Conservation (phyloP, 768 basidiomycete species). For the Harrya chromipes region DNA sequence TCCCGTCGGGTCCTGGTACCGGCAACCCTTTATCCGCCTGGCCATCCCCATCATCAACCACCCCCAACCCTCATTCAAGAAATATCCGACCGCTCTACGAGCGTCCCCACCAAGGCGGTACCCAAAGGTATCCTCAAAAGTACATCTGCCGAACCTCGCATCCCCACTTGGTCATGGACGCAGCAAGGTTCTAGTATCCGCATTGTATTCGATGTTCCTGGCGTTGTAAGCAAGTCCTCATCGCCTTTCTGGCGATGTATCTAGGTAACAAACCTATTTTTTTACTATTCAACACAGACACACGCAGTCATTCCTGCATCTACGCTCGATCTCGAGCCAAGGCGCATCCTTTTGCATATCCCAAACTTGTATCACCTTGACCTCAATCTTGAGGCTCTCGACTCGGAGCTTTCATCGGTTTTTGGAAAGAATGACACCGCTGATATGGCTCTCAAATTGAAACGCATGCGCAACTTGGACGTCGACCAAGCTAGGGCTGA, state of each 20-base stretch:
- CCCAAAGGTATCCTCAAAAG: constrained; percentile 46
- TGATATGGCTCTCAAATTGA: constrained; percentile 44
- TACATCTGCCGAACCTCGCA: constrained; percentile 7
- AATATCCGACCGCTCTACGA: constrained; percentile 44
- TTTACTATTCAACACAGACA: constrained; percentile 40
- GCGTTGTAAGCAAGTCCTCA: constrained; percentile 45
- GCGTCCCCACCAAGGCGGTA: constrained; percentile 16
- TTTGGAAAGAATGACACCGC: constrained; percentile 17
- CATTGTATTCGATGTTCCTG: constrained; percentile 53
- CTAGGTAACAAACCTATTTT: constrained; percentile 6
- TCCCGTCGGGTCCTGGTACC: constrained; percentile 60
- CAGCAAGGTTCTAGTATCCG: constrained; percentile 41
- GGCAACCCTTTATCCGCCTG: constrained; percentile 34
- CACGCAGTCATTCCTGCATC: constrained; percentile 42
- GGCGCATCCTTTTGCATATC: constrained; percentile 51
- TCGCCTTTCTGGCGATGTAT: constrained; percentile 2
- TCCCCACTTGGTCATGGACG: constrained; percentile 54
- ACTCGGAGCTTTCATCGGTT: constrained; percentile 46
- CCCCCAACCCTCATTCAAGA: constrained; percentile 22
- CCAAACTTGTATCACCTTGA: constrained; percentile 51
- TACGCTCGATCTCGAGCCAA: constrained; percentile 63
- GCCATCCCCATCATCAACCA: constrained; percentile 15
- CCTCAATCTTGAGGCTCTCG: constrained; percentile 53
- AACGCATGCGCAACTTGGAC: constrained; percentile 55
- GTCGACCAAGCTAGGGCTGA: constrained; percentile 63